These are phyloP conservation scores for Ophiostoma sp. DNA, from an alignment of 2,329 filamentous ascomycete genomes.

Conservation along the genomic window DNA sequence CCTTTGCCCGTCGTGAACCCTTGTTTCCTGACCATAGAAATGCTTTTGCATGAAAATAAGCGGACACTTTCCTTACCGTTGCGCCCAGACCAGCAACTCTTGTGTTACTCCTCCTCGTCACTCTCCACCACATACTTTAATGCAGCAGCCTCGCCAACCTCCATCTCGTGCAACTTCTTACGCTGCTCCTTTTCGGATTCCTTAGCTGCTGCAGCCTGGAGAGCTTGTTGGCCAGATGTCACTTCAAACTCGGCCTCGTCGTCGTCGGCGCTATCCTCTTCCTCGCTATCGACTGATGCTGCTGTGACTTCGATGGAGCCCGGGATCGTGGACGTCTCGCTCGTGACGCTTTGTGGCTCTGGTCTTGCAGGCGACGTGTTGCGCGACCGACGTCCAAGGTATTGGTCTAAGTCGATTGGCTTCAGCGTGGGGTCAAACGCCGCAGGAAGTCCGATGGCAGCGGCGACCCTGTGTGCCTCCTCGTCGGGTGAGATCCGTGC, in stretches of 20 bases:
- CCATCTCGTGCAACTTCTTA: slow-evolving; percentile 60
- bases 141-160: slow-evolving; percentile 58
- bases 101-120: slow-evolving; percentile 35
- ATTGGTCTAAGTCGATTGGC: slow-evolving; percentile 44
- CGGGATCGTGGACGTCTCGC: slow-evolving; percentile 14
- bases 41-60: neutral
- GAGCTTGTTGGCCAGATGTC: slow-evolving; percentile 41
- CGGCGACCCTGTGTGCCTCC: slow-evolving; percentile 64
- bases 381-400: slow-evolving; percentile 28
- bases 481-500: slow-evolving; percentile 58
- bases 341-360: neutral
- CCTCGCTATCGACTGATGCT: slow-evolving; percentile 41
- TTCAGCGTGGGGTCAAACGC: slow-evolving; percentile 65
- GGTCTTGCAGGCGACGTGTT: slow-evolving; percentile 26
- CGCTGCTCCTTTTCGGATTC: slow-evolving; percentile 49
- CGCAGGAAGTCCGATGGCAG: slow-evolving; percentile 62
- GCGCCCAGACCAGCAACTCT: neutral
- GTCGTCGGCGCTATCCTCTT: slow-evolving; percentile 47
- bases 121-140: slow-evolving; percentile 36
- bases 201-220: slow-evolving; percentile 48
- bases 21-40: neutral
- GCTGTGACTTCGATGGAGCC: slow-evolving; percentile 30
- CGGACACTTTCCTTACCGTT: neutral
- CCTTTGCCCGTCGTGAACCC: neutral
- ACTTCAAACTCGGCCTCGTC: slow-evolving; percentile 47